Evolutionary conservation across 169 alveolate species (phyloP).

Genomic region (Plasmodium inui): DNA sequence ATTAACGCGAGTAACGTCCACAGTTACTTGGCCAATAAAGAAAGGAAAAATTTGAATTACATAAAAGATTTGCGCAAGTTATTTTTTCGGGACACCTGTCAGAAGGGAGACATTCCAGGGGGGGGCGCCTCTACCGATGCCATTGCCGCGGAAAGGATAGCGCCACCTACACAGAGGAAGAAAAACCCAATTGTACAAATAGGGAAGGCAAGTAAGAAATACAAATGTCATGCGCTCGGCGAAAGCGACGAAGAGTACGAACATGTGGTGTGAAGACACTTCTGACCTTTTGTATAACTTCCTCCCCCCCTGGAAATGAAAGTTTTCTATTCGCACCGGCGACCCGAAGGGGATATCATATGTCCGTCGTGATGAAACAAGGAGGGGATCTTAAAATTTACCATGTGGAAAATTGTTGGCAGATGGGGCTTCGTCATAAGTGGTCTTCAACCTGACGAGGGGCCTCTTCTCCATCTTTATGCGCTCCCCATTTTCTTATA

Average conservation of each 20-base stretch:
- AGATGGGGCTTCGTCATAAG: background rate
- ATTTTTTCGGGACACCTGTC: slow-evolving; percentile 9
- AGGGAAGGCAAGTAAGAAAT: background rate
- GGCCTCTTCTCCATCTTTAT: background rate
- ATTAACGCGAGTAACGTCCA: slow-evolving; percentile 1
- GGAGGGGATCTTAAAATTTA: background rate
- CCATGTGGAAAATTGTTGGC: background rate
- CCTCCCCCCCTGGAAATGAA: background rate
- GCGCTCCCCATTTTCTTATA: background rate
- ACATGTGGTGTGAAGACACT: background rate
- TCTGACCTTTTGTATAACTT: background rate
- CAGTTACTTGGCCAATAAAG: slow-evolving; percentile 19
- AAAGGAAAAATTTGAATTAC: slow-evolving; percentile 29
- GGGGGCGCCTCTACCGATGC: background rate
- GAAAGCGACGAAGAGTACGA: slow-evolving; percentile 39
- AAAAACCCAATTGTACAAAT: background rate
- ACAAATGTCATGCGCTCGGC: slow-evolving; percentile 28
- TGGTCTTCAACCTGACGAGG: background rate
- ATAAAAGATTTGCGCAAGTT: slow-evolving; percentile 40
- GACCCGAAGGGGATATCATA: background rate
- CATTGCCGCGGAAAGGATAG: background rate
- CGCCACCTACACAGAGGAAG: background rate
- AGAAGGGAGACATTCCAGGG: background rate
- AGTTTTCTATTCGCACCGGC: background rate
- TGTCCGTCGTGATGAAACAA: background rate